phyloP scores from a whole-genome alignment of 2,329 filamentous ascomycete species.

The Alternaria brassicae region DNA sequence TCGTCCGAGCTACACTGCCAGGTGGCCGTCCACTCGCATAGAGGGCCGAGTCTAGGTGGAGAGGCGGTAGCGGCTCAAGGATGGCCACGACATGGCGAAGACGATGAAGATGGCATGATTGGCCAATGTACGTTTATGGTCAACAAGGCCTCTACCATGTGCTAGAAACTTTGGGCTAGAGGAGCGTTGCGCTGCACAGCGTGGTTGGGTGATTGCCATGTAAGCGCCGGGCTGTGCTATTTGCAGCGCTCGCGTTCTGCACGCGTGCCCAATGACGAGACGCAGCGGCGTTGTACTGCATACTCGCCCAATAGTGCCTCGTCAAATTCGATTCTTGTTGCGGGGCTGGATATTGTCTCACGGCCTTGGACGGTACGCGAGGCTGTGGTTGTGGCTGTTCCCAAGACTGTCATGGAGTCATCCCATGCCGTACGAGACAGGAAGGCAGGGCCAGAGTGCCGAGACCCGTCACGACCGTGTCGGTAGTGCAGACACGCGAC shows the following conservation, averaged over 20 bases:
- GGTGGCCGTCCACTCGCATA: conserved; percentile 42
- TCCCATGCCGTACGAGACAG: conserved; percentile 10
- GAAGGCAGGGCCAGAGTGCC: background rate
- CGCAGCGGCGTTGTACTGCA: conserved; percentile 31
- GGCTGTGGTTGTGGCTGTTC: conserved; percentile 12
- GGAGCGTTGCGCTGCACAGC: conserved; percentile 30
- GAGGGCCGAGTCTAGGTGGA: conserved; percentile 30
- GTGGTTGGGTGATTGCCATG: conserved; percentile 42
- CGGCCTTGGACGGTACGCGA: conserved; percentile 4
- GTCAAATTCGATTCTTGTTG: conserved; percentile 9
- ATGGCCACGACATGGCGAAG: conserved; percentile 46
- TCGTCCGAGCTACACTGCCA: conserved; percentile 37
- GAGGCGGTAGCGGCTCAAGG: conserved; percentile 44
- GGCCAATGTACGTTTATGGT: conserved; percentile 27
- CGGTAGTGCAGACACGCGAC: background rate
- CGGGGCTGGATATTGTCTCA: conserved; percentile 13
- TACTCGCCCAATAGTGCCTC: conserved; percentile 37
- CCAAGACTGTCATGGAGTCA: conserved; percentile 1
- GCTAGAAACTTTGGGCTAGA: conserved; percentile 32
- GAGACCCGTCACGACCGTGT: background rate
- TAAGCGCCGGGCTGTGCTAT: conserved; percentile 46
- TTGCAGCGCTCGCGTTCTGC: conserved; percentile 35
- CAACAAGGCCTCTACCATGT: conserved; percentile 26
- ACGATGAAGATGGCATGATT: conserved; percentile 32
- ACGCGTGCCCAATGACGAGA: conserved; percentile 34